Conservation (phyloP, 768 basidiomycete genomes). For the Epithele typhae region DNA sequence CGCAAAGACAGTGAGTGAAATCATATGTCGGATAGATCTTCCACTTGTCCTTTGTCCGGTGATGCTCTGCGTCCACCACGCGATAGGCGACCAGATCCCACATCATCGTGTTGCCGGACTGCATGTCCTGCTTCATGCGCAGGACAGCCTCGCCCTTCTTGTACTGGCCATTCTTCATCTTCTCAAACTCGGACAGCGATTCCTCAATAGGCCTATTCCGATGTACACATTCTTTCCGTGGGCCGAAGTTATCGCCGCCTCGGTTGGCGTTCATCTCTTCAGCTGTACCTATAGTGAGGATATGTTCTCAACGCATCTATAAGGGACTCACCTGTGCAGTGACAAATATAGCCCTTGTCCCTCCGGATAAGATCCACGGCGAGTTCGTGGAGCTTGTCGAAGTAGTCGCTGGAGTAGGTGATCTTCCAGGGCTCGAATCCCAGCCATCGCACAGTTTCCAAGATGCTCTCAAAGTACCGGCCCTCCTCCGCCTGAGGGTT, state of each 20-base stretch:
- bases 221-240: conserved; percentile 82
- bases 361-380: conserved; percentile 86
- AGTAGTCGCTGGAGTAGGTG: conserved; percentile 98
- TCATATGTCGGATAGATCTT: conserved; percentile 98
- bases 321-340: conserved; percentile 79
- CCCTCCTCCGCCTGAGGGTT: conserved; percentile 98
- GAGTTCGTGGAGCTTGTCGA: conserved; percentile 78
- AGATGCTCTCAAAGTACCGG: conserved; percentile 91
- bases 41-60: conserved; percentile 92
- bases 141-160: conserved; percentile 88
- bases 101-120: conserved; percentile 96
- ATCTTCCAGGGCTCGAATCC: conserved; percentile 99
- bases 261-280: conserved; percentile 89
- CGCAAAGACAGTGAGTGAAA: conserved; percentile 96
- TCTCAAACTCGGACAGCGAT: conserved; percentile 83
- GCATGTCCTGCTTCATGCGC: conserved; percentile 95
- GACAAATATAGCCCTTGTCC: conserved; percentile 93
- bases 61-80: conserved; percentile 85
- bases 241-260: conserved; percentile 76
- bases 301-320: neutral
- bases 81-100: conserved; percentile 99
- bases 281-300: conserved; percentile 41
- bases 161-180: conserved; percentile 90
- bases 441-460: conserved; percentile 94
- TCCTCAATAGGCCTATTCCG: conserved; percentile 82